phyloP scores from a whole-genome alignment of 2,329 filamentous ascomycete species.

The Fusarium acutatum region DNA sequence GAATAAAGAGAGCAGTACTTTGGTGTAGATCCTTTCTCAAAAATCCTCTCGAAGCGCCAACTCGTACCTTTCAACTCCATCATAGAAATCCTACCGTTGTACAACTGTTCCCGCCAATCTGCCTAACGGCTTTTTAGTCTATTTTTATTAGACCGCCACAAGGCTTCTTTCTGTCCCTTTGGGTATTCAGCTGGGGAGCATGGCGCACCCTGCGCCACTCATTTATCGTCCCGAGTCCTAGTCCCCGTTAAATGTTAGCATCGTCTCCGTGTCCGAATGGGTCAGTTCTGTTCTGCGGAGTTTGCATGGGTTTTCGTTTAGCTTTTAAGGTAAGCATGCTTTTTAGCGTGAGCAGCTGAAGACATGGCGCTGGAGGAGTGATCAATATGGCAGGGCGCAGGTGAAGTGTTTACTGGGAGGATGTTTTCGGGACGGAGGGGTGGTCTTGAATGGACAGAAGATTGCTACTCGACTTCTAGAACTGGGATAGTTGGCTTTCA shows the following conservation, averaged over 20 bases:
- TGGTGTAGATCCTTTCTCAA: not conserved
- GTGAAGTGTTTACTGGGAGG: not conserved
- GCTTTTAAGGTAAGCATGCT: not conserved
- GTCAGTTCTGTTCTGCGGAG: not conserved
- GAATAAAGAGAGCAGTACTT: not conserved
- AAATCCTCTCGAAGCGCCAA: not conserved
- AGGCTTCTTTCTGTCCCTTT: not conserved
- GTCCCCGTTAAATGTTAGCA: not conserved
- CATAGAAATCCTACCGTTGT: not conserved
- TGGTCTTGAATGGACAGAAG: not conserved
- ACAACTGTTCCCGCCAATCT: not conserved
- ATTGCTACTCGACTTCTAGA: not conserved
- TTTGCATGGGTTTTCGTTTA: not conserved
- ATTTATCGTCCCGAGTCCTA: not conserved
- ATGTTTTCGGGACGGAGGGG: not conserved
- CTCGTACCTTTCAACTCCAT: constrained; percentile 4
- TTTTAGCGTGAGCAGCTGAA: not conserved
- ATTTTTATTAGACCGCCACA: constrained; percentile 15
- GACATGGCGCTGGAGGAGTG: not conserved
- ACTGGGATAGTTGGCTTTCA: not conserved
- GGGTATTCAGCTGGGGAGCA: not conserved
- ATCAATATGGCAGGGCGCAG: not conserved
- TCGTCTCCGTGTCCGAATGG: not conserved
- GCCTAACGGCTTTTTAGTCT: constrained; percentile 1
- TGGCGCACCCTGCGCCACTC: not conserved